phyloP scores from a whole-genome alignment of 192 early-diverging fungal genomes.

The Chytriomyces confervae region DNA sequence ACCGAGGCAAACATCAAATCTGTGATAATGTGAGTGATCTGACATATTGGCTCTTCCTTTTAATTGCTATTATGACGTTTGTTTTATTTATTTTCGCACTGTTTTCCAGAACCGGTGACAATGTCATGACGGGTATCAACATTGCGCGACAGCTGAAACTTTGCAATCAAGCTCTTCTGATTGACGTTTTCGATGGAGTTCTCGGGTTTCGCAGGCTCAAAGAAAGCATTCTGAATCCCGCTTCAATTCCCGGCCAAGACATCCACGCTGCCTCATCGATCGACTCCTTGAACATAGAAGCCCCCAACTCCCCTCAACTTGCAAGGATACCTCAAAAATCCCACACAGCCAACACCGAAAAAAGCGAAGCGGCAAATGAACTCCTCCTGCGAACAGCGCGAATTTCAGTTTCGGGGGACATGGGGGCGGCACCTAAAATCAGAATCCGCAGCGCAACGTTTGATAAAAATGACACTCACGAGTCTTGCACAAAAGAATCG shows the following conservation, averaged over 20 bases:
- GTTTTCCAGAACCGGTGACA: slow-evolving; percentile 71
- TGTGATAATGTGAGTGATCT: slow-evolving; percentile 67
- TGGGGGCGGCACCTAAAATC: not conserved
- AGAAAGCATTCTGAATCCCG: slow-evolving; percentile 10
- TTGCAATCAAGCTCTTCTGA: slow-evolving; percentile 57
- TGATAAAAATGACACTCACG: not conserved
- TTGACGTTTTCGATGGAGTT: slow-evolving; percentile 59
- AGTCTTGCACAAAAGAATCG: slow-evolving; percentile 7
- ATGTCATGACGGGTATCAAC: slow-evolving; percentile 75
- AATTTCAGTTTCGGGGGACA: not conserved
- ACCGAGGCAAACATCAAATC: slow-evolving; percentile 68
- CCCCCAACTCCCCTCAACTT: not conserved
- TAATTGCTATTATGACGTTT: not conserved
- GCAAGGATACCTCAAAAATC: not conserved
- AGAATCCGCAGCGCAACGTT: slow-evolving; percentile 21
- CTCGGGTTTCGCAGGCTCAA: slow-evolving; percentile 37
- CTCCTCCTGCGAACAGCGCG: not conserved
- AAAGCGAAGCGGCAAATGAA: not conserved
- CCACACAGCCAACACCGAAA: not conserved
- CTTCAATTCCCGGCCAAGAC: not conserved
- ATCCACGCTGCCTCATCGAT: slow-evolving; percentile 9
- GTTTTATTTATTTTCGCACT: not conserved
- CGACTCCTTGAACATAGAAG: not conserved
- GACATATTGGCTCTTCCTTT: not conserved
- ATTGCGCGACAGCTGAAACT: slow-evolving; percentile 71